These are phyloP conservation scores for Avena sativa DNA, from an alignment of 176 grass and related monocot genomes.

Conservation along the genomic window DNA sequence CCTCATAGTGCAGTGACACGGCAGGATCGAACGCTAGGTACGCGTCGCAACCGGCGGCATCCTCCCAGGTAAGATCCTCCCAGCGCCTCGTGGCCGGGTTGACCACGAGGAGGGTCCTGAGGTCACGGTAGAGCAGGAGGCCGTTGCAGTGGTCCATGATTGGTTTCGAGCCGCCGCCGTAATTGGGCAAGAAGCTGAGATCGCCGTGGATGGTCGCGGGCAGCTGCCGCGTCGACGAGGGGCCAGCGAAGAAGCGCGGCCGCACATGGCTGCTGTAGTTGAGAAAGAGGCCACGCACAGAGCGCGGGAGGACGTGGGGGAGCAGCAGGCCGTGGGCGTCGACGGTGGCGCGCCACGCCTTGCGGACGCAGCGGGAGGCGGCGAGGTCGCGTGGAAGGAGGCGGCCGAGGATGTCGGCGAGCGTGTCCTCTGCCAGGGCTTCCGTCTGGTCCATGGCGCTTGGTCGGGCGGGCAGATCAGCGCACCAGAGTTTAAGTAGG, in stretches of 20 bases:
- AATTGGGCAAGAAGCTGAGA: not conserved
- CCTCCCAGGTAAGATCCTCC: not conserved
- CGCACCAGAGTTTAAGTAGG: too few relatives aligned
- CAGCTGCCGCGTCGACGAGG: not conserved
- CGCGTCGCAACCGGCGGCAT: not conserved
- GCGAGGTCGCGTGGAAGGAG: not conserved
- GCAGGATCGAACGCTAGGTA: not conserved
- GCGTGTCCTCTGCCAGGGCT: not conserved
- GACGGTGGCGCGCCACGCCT: not conserved
- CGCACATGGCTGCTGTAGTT: not conserved
- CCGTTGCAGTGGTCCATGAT: constrained; percentile 20
- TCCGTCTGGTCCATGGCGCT: not conserved
- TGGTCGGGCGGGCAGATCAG: too few relatives aligned
- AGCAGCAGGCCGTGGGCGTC: not conserved
- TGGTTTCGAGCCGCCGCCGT: too few relatives aligned
- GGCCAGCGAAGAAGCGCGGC: constrained; percentile 26
- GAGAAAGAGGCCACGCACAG: not conserved
- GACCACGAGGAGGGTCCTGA: not conserved
- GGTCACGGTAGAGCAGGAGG: constrained; percentile 2
- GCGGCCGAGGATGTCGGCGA: not conserved
- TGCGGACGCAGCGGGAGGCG: not conserved
- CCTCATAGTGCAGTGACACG: not conserved
- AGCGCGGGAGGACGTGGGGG: not conserved
- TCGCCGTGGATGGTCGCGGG: not conserved
- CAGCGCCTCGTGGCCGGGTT: not conserved